These are phyloP conservation scores for Ichthyophthirius multifiliis DNA, from an alignment of 169 alveolate genomes.

Conservation along the genomic window DNA sequence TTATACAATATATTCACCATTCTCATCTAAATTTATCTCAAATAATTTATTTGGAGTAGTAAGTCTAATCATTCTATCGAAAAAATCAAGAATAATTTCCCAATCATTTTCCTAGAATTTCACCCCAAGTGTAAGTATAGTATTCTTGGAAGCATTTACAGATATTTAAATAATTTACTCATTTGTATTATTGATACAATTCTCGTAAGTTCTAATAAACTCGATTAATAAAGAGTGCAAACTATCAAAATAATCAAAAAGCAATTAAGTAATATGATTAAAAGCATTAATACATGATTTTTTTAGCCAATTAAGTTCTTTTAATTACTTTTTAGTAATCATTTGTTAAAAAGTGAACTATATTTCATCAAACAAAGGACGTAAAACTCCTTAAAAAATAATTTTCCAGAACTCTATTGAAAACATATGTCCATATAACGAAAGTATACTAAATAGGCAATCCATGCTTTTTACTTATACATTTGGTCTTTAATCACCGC, in stretches of 20 bases:
- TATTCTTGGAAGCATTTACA: constrained; percentile 27
- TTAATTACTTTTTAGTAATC: background rate
- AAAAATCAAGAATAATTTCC: constrained; percentile 25
- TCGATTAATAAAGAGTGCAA: constrained; percentile 16
- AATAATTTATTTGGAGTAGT: constrained; percentile 20
- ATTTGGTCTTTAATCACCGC: constrained; percentile 32
- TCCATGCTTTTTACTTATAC: constrained; percentile 28
- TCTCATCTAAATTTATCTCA: background rate
- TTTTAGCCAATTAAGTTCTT: constrained; percentile 23
- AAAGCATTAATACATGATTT: constrained; percentile 33
- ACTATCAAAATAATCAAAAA: constrained; percentile 16
- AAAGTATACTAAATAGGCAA: constrained; percentile 17
- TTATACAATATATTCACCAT: background rate
- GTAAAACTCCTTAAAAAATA: constrained; percentile 35
- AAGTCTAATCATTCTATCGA: constrained; percentile 26
- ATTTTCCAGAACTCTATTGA: constrained; percentile 45
- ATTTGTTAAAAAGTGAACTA: constrained; percentile 13
- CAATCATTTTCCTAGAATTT: constrained; percentile 27
- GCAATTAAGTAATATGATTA: constrained; percentile 19
- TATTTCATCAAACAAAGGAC: constrained; percentile 49
- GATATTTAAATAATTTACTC: constrained; percentile 20
- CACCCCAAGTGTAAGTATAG: constrained; percentile 10
- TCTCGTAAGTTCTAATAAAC: constrained; percentile 28
- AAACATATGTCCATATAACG: constrained; percentile 23
- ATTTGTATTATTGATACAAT: constrained; percentile 30